These are phyloP conservation scores for Trypanosoma lewisi DNA, from an alignment of 208 protist species.

Conservation along the genomic window DNA sequence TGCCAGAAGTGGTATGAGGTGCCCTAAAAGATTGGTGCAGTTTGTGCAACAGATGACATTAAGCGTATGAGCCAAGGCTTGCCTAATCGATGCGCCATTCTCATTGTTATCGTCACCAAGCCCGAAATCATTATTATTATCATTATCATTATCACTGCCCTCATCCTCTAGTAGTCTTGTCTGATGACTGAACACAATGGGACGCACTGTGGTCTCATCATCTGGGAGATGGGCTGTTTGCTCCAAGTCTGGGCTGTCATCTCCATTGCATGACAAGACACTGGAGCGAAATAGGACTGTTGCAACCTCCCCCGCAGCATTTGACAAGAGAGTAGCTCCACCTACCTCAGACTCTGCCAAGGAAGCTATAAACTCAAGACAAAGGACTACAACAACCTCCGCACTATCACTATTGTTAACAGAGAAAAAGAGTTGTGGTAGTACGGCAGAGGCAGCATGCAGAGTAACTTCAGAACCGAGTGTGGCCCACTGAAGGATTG, in stretches of 20 bases:
- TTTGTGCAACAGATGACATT: slow-evolving; percentile 27
- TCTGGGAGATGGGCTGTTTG: slow-evolving; percentile 2
- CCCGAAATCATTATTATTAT: not conserved
- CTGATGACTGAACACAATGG: not conserved
- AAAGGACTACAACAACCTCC: slow-evolving; percentile 6
- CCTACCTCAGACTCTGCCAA: slow-evolving; percentile 1
- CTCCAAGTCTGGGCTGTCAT: not conserved
- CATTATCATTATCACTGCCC: slow-evolving; percentile 5
- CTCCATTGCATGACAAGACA: not conserved
- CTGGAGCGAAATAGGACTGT: slow-evolving; percentile 7
- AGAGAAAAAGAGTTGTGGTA: slow-evolving; percentile 10
- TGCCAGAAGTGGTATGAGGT: slow-evolving; percentile 12
- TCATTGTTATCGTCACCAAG: slow-evolving; percentile 3
- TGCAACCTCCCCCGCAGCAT: not conserved
- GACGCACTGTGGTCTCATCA: slow-evolving; percentile 3
- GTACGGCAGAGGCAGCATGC: not conserved
- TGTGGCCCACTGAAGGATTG: slow-evolving; percentile 9
- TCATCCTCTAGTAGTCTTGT: not conserved
- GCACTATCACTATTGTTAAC: slow-evolving; percentile 1
- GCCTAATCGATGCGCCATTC: too few relatives aligned
- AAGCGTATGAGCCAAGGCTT: slow-evolving; percentile 23
- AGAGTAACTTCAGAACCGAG: not conserved
- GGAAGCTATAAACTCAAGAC: slow-evolving; percentile 16
- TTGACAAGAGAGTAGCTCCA: not conserved
- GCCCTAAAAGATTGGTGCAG: slow-evolving; percentile 8